These are phyloP conservation scores for Ophiostoma sp. DNA, from an alignment of 2,329 filamentous ascomycete species.

Conservation along the genomic window DNA sequence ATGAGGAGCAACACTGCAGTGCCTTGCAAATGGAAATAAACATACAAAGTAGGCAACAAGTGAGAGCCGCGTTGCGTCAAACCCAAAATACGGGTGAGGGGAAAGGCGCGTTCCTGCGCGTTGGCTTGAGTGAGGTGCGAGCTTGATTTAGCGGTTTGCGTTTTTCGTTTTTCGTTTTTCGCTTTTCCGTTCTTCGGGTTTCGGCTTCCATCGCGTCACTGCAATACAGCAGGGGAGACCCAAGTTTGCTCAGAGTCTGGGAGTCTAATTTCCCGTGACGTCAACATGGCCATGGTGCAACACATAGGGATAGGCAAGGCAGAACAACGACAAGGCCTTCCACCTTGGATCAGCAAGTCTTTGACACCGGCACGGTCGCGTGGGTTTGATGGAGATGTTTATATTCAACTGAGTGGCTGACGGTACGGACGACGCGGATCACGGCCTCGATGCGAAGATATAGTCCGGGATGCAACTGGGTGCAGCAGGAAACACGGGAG, in stretches of 20 bases:
- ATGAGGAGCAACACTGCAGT: not conserved
- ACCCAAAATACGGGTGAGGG: not conserved
- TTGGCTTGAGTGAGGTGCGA: not conserved
- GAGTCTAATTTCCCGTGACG: not conserved
- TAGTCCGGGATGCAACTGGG: no score
- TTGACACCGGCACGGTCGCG: no score
- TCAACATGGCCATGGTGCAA: not conserved
- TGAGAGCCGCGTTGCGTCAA: not conserved
- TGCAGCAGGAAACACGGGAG: not conserved
- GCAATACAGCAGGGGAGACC: not conserved
- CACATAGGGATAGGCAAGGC: not conserved
- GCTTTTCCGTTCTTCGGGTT: not conserved
- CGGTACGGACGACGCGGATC: not conserved
- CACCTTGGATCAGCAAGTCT: no score
- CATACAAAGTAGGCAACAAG: not conserved
- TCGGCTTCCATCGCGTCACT: not conserved
- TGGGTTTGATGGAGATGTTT: no score
- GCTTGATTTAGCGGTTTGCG: not conserved
- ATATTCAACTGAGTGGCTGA: no score
- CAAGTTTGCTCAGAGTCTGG: not conserved
- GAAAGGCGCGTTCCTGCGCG: slow-evolving; percentile 8
- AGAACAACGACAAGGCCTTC: no score
- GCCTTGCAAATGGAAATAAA: slow-evolving; percentile 3
- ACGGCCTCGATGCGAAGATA: not conserved
- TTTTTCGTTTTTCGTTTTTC: not conserved